Evolutionary conservation across 306 rosid genomes (phyloP), one percentile per base, ranked within the genome.

Genomic region (Lithocarpus polystachyus): DNA sequence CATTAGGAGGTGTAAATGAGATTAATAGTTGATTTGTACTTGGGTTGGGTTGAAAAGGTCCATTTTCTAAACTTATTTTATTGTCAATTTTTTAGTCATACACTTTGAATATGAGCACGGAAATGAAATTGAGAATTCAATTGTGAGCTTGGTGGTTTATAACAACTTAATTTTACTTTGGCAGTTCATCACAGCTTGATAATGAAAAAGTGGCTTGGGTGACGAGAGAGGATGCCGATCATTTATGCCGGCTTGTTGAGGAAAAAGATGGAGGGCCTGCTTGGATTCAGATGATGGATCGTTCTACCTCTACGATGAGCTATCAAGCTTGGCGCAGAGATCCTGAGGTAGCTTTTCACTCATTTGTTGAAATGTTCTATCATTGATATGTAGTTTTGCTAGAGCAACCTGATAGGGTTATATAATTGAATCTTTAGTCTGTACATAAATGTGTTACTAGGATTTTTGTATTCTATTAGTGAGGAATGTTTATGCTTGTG

Each of bases 221-320:
- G 76, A 85, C 79, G 1, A 79, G 37, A 13, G 80, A 71, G 35
- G 94, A 90, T 83, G 76, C 88, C 69, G 83, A 87, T n/a, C 89
- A 85, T 54, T 35, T 88, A 70, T 77, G 55, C 54, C 83, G 81
- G 75, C 86, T 85, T n/a, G 86, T 89, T 22, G 89, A 87, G 65
- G 89, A 82, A 69, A 91, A 84, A 77, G 98, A 95, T 74, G 98
- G 88, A 13, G 99, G 97, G 3, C 98, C 96, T 10, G 77, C 94
- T 11, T 95, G 99, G 99, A 87, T 90, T 83, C 89, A 89, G 89
- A 93, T 95, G 97, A 95, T 95, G 99, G 97, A 95, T 75, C 91
- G 93, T 68, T 89, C 98, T 70, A 91, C 94, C 61, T 74, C 89
- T 4, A 87, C 76, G 52, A 92, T 95, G 97, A 78, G 83, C 29